Percentiles rank a stretch among this genome's conserved stretches.
phyloP scores from a whole-genome alignment of 2,329 filamentous ascomycete genomes.

The Simplicillium sp. region DNA sequence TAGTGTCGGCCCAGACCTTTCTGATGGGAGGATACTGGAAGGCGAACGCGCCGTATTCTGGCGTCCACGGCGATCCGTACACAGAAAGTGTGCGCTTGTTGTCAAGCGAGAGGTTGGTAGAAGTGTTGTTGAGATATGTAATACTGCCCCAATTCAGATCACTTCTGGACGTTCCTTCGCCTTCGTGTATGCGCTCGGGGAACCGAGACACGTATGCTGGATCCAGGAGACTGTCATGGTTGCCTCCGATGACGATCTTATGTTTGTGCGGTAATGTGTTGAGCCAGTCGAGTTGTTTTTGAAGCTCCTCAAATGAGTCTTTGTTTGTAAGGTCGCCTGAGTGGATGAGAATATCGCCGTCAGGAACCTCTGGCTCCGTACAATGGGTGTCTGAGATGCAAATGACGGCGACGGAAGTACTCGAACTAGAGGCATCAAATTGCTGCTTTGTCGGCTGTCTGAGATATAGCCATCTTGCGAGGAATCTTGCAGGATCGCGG shows the following conservation, averaged over 20 bases:
- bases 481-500: not conserved
- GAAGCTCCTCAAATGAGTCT: conserved; percentile 30
- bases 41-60: conserved; percentile 23
- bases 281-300: conserved; percentile 31
- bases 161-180: not conserved
- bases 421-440: not conserved
- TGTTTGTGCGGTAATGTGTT: conserved; percentile 24
- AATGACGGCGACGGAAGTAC: conserved; percentile 17
- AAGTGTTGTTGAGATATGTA: conserved; percentile 20
- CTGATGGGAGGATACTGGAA: conserved; percentile 26
- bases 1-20: conserved; percentile 14
- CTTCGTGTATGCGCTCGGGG: conserved; percentile 4
- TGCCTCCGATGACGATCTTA: conserved; percentile 37
- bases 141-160: conserved; percentile 21
- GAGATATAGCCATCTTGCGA: conserved; percentile 2
- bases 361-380: conserved; percentile 23
- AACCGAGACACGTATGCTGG: conserved; percentile 4
- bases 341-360: conserved; percentile 36
- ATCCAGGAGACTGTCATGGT: conserved; percentile 30
- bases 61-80: conserved; percentile 24
- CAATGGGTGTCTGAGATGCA: conserved; percentile 39
- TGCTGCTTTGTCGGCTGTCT: not conserved
- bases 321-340: conserved; percentile 36
- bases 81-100: conserved; percentile 18
- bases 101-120: conserved; percentile 13